Evolutionary conservation across 139 green algal species (phyloP).

Genomic region (Coelastrella sp.): DNA sequence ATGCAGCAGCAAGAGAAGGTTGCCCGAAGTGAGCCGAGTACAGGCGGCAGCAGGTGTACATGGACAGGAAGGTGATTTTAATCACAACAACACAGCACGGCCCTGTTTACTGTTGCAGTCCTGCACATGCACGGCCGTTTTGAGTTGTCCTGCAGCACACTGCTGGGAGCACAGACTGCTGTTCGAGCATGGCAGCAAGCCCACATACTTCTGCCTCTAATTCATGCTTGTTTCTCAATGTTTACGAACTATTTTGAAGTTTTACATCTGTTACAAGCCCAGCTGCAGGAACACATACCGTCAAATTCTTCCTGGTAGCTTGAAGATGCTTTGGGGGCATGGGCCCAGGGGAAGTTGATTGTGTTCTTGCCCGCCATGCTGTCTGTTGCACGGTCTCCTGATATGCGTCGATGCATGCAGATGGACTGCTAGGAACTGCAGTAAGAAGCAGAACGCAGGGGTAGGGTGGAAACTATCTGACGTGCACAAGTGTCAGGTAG

Average conservation of each 20-base stretch:
- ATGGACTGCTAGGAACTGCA: neutral
- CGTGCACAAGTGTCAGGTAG: too few species aligned
- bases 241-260: neutral
- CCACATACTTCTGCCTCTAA: too few species aligned
- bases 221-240: too few species aligned
- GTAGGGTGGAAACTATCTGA: too few species aligned
- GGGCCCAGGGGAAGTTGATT: neutral
- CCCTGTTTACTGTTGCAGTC: too few species aligned
- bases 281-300: neutral
- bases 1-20: neutral
- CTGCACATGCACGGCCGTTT: too few species aligned
- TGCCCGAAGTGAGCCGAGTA: neutral
- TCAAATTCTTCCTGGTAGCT: constrained; percentile 40
- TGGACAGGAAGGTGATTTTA: too few species aligned
- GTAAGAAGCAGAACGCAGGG: too few species aligned
- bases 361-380: neutral
- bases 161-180: too few species aligned
- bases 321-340: neutral
- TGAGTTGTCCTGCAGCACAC: too few species aligned
- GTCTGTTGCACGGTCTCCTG: neutral
- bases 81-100: too few species aligned
- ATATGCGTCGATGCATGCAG: neutral
- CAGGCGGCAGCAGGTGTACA: neutral
- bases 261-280: neutral
- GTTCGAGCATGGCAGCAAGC: too few species aligned